Base-by-base conservation (phyloP, 768 basidiomycete species). In the Lepiota subincarnata region DNA sequence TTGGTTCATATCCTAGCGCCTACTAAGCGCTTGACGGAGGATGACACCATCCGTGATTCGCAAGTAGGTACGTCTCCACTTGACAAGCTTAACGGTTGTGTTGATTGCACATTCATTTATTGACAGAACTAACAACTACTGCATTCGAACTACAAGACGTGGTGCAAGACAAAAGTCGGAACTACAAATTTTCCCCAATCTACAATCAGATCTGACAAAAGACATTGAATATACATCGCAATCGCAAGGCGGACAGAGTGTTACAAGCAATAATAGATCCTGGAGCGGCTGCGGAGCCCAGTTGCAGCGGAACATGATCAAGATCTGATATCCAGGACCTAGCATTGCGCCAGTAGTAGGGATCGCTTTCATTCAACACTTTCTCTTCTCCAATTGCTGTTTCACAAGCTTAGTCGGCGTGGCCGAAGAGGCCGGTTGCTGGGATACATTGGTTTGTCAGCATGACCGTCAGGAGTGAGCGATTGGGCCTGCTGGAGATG, bases 1-100 rank as follows among this genome's bases (percentile, higher is more conserved):
- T 73, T 96, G 24, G 77, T 85, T 1, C 93, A 97, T 62, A 87
- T 98, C 24, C 71, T 98, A 7, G 83, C 85, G 3, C 96, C 97
- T 0, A 70, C 94, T 0, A 89, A 95, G 65, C 86, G 94, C 26
- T 79, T 99, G 46, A 74, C 82, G 1, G 94, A 97, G 59, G 94
- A 97, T 60, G 89, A 91, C 59, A 87, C 84, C 4, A 81, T 92
- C 28, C 81, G 82, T 7, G 92, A 94, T 70, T 48, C 75, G 0
- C 82, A 84, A 40, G 86, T 93, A 77, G 86, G 92, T 92, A 62
- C 22, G 84, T 70, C 11, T 36, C 22, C 19, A 34, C 42, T 39
- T 19, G 2, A 18, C 24, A n/a, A 24, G n/a, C 22, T 19, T 24
- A 42, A 20, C 18, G 3, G 24, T 13, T 22, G 22, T 49, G 24